Evolutionary conservation across 345 rosid species (phyloP).

Genomic region (Gossypium australe): DNA sequence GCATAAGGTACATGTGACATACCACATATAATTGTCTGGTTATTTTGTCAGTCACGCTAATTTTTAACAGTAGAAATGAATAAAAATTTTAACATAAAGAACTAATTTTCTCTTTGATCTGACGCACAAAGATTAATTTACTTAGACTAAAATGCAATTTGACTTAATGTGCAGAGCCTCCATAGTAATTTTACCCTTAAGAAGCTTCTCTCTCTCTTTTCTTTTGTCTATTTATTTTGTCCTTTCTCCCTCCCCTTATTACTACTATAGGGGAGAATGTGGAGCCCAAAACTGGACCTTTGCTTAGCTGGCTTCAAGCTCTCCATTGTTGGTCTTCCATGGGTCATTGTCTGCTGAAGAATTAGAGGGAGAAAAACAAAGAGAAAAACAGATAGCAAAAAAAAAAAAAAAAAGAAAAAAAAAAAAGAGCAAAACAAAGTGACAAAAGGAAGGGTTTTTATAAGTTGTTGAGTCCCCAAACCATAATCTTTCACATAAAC

Average conservation of each 20-base stretch:
- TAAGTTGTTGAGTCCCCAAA: slow-evolving; percentile 9
- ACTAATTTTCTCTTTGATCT: no score
- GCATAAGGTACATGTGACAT: no score
- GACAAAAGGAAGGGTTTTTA: slow-evolving; percentile 8
- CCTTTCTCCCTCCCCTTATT: slow-evolving; percentile 3
- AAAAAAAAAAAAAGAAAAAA: no score
- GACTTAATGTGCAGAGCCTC: no score
- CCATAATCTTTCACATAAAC: slow-evolving; percentile 12
- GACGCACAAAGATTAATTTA: no score
- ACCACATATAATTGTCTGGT: no score
- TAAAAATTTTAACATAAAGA: no score
- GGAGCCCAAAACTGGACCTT: slow-evolving; percentile 78
- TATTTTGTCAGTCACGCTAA: no score
- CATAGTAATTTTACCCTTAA: neutral
- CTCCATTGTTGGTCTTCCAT: slow-evolving; percentile 62
- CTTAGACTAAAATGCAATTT: no score
- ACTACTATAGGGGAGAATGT: slow-evolving; percentile 21
- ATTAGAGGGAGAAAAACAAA: slow-evolving; percentile 15
- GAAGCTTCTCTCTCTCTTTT: slow-evolving; percentile 14
- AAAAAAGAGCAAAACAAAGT: neutral
- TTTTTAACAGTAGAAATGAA: no score
- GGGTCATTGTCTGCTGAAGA: slow-evolving; percentile 53
- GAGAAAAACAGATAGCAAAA: slow-evolving; percentile 8
- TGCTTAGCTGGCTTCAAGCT: slow-evolving; percentile 79
- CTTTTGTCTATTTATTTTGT: neutral